Percentiles rank a stretch among this genome's conserved stretches.
phyloP scores from a whole-genome alignment of 2,329 filamentous ascomycete genomes.

The Fusarium pseudoanthophilum region DNA sequence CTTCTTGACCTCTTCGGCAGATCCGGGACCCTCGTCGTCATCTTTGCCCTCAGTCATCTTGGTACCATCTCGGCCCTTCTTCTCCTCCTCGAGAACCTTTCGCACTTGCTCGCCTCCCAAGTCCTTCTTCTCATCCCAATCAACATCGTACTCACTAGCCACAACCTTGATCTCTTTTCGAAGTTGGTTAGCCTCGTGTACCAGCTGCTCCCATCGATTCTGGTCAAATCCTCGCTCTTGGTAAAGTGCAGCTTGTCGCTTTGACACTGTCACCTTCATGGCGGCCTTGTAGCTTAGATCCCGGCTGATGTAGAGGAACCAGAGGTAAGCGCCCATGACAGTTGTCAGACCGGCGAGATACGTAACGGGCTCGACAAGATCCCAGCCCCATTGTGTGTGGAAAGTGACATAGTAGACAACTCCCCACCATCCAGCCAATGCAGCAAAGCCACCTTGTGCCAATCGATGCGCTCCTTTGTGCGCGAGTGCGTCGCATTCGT shows the following conservation, averaged over 20 bases:
- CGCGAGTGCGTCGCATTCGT: constrained; percentile 81
- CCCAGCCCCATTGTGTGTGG: constrained; percentile 84
- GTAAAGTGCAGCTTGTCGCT: constrained; percentile 81
- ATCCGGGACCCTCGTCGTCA: constrained; percentile 39
- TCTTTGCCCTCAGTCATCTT: constrained; percentile 54
- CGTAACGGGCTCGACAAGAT: constrained; percentile 89
- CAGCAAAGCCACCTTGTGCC: constrained; percentile 81
- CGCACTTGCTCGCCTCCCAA: constrained; percentile 74
- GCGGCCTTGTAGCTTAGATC: constrained; percentile 89
- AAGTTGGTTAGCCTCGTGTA: constrained; percentile 82
- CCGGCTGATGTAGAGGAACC: constrained; percentile 92
- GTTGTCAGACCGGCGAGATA: constrained; percentile 88
- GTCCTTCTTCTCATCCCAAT: constrained; percentile 84
- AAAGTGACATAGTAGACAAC: constrained; percentile 79
- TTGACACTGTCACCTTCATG: constrained; percentile 85
- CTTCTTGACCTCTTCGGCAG: constrained; percentile 41
- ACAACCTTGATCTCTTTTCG: constrained; percentile 82
- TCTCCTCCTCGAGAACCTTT: constrained; percentile 66
- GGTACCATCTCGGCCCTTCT: constrained; percentile 50
- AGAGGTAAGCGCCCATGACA: constrained; percentile 89
- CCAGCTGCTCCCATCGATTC: constrained; percentile 78
- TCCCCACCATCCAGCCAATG: constrained; percentile 82
- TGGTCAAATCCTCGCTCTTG: constrained; percentile 79
- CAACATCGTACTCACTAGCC: constrained; percentile 88
- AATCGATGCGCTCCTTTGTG: constrained; percentile 81